phyloP scores from a whole-genome alignment of 2,329 filamentous ascomycete genomes.

The Colletotrichum lentis region DNA sequence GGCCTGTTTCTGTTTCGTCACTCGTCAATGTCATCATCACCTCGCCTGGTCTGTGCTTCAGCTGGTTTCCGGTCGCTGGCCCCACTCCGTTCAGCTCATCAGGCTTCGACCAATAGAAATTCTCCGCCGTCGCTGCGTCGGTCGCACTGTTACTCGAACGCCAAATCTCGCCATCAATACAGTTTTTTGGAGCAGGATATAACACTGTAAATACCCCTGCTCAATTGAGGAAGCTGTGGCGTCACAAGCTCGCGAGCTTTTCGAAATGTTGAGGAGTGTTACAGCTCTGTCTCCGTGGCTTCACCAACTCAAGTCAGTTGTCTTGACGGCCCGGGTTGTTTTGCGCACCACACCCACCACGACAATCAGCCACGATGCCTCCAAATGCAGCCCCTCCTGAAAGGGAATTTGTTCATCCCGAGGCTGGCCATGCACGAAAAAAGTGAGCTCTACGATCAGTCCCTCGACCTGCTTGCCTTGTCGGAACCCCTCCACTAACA shows the following conservation, averaged over 20 bases:
- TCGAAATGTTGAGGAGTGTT: conserved; percentile 37
- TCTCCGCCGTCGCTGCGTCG: neutral
- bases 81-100: conserved; percentile 6
- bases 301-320: conserved; percentile 22
- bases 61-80: conserved; percentile 11
- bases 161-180: accelerated
- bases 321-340: conserved; percentile 22
- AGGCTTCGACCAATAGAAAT: conserved; percentile 30
- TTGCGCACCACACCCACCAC: conserved; percentile 15
- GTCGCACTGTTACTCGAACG: neutral
- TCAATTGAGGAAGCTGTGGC: conserved; percentile 37
- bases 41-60: conserved; percentile 27
- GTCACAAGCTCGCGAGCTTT: conserved; percentile 35
- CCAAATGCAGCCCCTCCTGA: conserved; percentile 45
- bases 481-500: conserved; percentile 36
- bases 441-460: conserved; percentile 49
- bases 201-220: conserved; percentile 14
- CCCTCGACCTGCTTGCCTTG: neutral
- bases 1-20: conserved; percentile 19
- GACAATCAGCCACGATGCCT: conserved; percentile 50
- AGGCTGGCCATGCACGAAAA: conserved; percentile 61
- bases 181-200: neutral
- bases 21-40: conserved; percentile 21
- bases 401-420: conserved; percentile 57
- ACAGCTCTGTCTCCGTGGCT: conserved; percentile 28